These are phyloP conservation scores for Citrus unshiu DNA, from an alignment of 345 rosid species.

Conservation along the genomic window DNA sequence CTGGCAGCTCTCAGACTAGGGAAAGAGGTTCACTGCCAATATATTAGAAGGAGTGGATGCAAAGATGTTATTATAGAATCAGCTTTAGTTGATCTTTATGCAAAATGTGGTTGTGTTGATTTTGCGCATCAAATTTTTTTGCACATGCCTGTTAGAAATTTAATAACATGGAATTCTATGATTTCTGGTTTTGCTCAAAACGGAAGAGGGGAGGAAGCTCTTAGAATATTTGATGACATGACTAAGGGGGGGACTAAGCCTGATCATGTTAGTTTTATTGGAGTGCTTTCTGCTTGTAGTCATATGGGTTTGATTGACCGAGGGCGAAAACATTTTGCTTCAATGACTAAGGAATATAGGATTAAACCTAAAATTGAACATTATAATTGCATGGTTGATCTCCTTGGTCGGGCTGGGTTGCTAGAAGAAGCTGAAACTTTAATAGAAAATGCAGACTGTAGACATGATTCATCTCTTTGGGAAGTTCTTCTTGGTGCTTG, in stretches of 20 bases:
- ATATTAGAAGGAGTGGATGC: constrained; percentile 69
- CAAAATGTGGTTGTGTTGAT: constrained; percentile 76
- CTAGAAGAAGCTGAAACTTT: constrained; percentile 76
- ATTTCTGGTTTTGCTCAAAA: constrained; percentile 81
- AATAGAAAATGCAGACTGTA: constrained; percentile 58
- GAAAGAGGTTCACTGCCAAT: constrained; percentile 89
- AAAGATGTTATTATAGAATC: constrained; percentile 76
- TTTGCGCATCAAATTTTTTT: constrained; percentile 49
- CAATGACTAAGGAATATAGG: constrained; percentile 46
- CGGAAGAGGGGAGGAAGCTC: constrained; percentile 71
- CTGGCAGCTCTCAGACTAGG: constrained; percentile 69
- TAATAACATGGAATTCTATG: constrained; percentile 91
- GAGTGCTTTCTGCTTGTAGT: constrained; percentile 84
- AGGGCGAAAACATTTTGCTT: constrained; percentile 54
- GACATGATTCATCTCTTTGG: constrained; percentile 75
- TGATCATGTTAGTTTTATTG: constrained; percentile 73
- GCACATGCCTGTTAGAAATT: constrained; percentile 48
- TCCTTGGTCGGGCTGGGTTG: constrained; percentile 83
- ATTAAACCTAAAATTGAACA: constrained; percentile 78
- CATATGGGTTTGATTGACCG: constrained; percentile 69
- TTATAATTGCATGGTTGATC: constrained; percentile 88
- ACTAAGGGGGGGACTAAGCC: constrained; percentile 51
- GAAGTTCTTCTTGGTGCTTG: constrained; percentile 88
- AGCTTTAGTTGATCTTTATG: constrained; percentile 84
- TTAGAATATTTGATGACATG: constrained; percentile 59